Evolutionary conservation across 2,329 filamentous ascomycete species (phyloP).

Genomic region (Cladophialophora carrionii): DNA sequence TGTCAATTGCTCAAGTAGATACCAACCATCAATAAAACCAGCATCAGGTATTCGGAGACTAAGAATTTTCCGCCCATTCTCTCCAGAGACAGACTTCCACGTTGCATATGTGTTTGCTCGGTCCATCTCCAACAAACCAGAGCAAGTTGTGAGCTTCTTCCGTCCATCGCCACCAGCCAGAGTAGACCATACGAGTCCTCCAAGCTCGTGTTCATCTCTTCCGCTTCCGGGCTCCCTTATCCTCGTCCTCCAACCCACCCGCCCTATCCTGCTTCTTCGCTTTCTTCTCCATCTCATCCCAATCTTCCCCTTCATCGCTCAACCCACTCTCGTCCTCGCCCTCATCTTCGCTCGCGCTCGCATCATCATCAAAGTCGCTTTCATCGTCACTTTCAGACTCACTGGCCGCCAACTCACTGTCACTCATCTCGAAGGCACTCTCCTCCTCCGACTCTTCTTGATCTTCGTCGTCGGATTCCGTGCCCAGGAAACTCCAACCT

Average conservation of each 20-base stretch:
- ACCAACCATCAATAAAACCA: constrained; percentile 11
- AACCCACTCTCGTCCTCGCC: constrained; percentile 41
- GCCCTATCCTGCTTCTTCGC: constrained; percentile 41
- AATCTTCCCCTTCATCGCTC: constrained; percentile 44
- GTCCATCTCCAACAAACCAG: not conserved
- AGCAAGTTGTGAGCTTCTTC: not conserved
- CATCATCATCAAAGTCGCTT: constrained; percentile 91
- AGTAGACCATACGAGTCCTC: not conserved
- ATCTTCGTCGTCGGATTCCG: constrained; percentile 84
- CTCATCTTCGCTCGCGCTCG: constrained; percentile 67
- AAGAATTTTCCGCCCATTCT: not conserved
- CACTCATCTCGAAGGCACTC: constrained; percentile 86
- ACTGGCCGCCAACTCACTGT: constrained; percentile 72
- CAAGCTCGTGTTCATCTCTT: constrained; percentile 35
- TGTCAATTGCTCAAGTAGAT: constrained; percentile 1
- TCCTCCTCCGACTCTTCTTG: constrained; percentile 80
- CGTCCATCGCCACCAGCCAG: not conserved
- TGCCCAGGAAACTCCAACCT: constrained; percentile 89
- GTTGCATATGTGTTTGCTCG: not conserved
- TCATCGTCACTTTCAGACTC: constrained; percentile 81
- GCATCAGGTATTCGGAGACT: not conserved
- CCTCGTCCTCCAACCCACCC: constrained; percentile 46
- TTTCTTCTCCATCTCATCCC: constrained; percentile 41
- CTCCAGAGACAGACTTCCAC: not conserved
- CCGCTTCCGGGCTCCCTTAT: constrained; percentile 53